A percentile compares a stretch with the other conserved stretches of the same genome.
Evolutionary conservation across 108 stramenopile genomes (phyloP).

Genomic region (Stephanodiscus triporus): DNA sequence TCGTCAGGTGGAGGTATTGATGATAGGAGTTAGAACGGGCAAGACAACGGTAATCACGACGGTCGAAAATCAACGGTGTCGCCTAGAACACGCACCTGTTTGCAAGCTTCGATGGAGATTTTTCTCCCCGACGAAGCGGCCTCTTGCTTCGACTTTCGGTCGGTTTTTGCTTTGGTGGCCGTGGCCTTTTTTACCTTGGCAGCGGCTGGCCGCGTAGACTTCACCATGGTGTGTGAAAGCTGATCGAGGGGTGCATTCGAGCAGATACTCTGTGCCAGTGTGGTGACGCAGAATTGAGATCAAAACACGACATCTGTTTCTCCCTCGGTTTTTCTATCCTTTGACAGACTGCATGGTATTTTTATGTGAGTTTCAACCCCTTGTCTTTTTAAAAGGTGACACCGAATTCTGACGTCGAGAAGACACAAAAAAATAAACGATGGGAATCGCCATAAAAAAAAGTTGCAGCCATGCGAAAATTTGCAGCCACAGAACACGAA

Average conservation of each 20-base stretch:
- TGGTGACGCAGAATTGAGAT: no score
- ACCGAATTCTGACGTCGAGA: no score
- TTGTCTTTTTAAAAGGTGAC: no score
- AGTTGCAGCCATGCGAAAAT: no score
- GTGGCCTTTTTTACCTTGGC: slow-evolving; percentile 41
- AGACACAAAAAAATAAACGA: no score
- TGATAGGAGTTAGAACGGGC: background rate
- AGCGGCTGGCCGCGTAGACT: slow-evolving; percentile 22
- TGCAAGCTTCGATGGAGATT: slow-evolving; percentile 80
- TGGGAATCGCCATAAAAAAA: no score
- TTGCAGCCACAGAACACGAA: no score
- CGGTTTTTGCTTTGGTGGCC: slow-evolving; percentile 28
- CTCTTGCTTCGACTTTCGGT: slow-evolving; percentile 10
- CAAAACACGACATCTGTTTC: no score
- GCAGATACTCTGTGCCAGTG: no score
- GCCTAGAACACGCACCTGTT: slow-evolving; percentile 52
- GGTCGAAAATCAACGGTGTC: background rate
- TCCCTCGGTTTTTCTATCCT: no score
- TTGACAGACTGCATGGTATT: no score
- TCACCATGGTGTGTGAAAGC: slow-evolving; percentile 27
- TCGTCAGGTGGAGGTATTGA: background rate
- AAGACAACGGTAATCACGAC: background rate
- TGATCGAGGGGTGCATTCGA: background rate
- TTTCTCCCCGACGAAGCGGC: slow-evolving; percentile 15
- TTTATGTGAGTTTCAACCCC: no score